A percentile compares a stretch with the other conserved stretches of the same genome.
Conservation (phyloP, 2,329 filamentous ascomycete species). For the Cytospora schulzeri region DNA sequence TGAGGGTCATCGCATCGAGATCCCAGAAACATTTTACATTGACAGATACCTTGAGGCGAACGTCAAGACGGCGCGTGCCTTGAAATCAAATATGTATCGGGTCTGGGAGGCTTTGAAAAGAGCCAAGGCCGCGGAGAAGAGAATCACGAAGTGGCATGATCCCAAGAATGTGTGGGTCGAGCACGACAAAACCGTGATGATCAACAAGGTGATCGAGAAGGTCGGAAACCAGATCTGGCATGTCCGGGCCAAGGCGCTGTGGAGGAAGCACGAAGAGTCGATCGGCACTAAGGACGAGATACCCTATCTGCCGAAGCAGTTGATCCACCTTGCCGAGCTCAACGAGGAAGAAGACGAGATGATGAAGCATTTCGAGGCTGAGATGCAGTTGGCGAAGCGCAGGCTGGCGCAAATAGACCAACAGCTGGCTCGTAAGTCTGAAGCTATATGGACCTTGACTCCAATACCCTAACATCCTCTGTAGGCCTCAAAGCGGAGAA, state of each 20-base stretch:
- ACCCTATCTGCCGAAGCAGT: conserved; percentile 31
- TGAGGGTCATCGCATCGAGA: conserved; percentile 28
- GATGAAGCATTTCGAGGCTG: conserved; percentile 27
- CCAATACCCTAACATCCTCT: conserved; percentile 10
- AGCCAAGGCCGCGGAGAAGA: conserved; percentile 13
- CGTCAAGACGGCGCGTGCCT: conserved; percentile 24
- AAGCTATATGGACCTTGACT: too few relatives aligned
- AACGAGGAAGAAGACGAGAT: conserved; percentile 28
- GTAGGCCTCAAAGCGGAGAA: conserved; percentile 20
- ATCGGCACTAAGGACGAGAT: conserved; percentile 26
- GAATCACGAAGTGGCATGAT: conserved; percentile 26
- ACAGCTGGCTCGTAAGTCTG: conserved; percentile 24
- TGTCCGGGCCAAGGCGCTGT: conserved; percentile 28
- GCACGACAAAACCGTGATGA: conserved; percentile 27
- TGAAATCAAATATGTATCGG: conserved; percentile 28
- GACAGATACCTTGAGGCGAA: conserved; percentile 33
- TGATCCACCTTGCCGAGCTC: conserved; percentile 28
- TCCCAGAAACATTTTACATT: conserved; percentile 32
- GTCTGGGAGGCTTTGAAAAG: conserved; percentile 25
- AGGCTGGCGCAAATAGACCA: conserved; percentile 26
- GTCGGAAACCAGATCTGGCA: conserved; percentile 31
- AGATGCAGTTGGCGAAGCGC: conserved; percentile 29
- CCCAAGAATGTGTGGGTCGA: conserved; percentile 6
- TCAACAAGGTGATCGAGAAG: conserved; percentile 29
- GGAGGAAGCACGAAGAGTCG: conserved; percentile 30